These are phyloP conservation scores for Wickerhamomyces bovis DNA, from an alignment of 805 yeast genomes.

Conservation along the genomic window DNA sequence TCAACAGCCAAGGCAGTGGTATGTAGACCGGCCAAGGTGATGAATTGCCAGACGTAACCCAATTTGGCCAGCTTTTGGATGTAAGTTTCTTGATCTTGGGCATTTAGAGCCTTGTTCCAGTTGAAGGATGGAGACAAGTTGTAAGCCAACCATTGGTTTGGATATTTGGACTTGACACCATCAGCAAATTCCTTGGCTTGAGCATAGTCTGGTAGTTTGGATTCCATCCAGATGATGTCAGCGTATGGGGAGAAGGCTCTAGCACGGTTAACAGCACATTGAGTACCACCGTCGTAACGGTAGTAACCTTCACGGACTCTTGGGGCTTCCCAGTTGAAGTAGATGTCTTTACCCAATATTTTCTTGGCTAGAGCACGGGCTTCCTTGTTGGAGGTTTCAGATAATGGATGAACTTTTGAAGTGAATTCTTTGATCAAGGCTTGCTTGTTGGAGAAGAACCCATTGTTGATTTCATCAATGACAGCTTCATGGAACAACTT, in stretches of 20 bases:
- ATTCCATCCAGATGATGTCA: constrained; percentile 97
- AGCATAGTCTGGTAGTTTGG: constrained; percentile 85
- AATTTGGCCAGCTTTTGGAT: constrained; percentile 78
- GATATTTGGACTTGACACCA: constrained; percentile 76
- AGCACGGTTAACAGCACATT: constrained; percentile 96
- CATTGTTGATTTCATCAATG: constrained; percentile 66
- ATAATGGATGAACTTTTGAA: constrained; percentile 64
- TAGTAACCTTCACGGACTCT: constrained; percentile 96
- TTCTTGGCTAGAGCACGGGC: constrained; percentile 72
- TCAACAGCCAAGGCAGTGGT: constrained; percentile 91
- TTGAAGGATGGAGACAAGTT: constrained; percentile 96
- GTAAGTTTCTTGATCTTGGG: constrained; percentile 84
- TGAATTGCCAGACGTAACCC: constrained; percentile 97
- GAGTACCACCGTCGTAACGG: constrained; percentile 93
- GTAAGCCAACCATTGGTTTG: constrained; percentile 94
- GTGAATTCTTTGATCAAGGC: constrained; percentile 60
- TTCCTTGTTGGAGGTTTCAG: constrained; percentile 70
- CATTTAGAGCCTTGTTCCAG: constrained; percentile 92
- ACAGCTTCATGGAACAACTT: constrained; percentile 91
- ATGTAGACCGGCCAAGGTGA: constrained; percentile 94
- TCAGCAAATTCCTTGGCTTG: constrained; percentile 95
- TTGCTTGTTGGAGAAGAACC: constrained; percentile 53
- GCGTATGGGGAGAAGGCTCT: constrained; percentile 93
- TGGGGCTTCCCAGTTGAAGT: constrained; percentile 92
- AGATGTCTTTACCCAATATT: constrained; percentile 73